Conservation (phyloP, 176 grass and related monocot species). For the Oryza nivara region DNA sequence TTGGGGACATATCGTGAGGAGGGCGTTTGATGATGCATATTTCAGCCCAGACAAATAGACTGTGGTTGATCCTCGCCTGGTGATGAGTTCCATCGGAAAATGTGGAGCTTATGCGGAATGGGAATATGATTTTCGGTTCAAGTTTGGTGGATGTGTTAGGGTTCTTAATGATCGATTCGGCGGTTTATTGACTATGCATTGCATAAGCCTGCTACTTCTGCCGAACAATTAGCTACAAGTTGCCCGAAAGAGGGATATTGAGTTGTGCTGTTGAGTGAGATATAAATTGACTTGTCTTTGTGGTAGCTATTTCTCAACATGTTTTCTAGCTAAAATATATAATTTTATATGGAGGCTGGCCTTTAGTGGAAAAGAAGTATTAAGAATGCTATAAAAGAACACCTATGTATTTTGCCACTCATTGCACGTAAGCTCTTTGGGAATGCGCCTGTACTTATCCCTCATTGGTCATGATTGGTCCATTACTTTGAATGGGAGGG, state of each 20-base stretch:
- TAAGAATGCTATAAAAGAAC: not conserved
- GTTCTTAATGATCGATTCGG: not conserved
- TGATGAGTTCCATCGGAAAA: not conserved
- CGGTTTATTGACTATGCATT: constrained; percentile 3
- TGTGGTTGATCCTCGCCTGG: not conserved
- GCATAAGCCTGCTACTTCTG: constrained; percentile 3
- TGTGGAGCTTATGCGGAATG: not conserved
- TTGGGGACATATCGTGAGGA: not conserved
- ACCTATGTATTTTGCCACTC: not conserved
- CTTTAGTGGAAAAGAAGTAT: not conserved
- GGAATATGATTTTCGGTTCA: not conserved
- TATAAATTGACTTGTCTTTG: not conserved
- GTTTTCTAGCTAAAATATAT: not conserved
- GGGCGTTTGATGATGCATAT: constrained; percentile 14
- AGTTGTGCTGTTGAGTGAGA: constrained; percentile 4
- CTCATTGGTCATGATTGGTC: not conserved
- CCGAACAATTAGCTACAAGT: not conserved
- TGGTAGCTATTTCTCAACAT: not conserved
- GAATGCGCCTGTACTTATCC: not conserved
- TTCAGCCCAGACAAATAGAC: not conserved
- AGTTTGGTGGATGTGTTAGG: not conserved
- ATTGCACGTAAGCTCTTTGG: not conserved
- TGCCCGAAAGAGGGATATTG: constrained; percentile 2
- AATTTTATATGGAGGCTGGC: not conserved
- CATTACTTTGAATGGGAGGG: not conserved